Percentiles rank a stretch among this genome's conserved stretches.
phyloP scores from a whole-genome alignment of 169 alveolate species.

The Cryptosporidium muris region DNA sequence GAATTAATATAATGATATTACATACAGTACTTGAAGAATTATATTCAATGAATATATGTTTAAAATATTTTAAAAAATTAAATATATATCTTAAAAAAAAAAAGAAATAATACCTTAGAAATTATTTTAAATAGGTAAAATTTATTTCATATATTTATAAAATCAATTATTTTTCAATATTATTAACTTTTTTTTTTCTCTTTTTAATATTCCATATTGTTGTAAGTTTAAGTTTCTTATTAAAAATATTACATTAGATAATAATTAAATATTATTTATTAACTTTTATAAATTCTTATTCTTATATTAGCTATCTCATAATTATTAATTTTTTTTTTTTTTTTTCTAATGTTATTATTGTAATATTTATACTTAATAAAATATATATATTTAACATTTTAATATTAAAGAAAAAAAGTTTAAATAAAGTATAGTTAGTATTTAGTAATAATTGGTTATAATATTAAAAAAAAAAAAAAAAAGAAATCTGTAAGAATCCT shows the following conservation, averaged over 20 bases:
- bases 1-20: conserved; percentile 18
- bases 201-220: background rate
- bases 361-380: no score
- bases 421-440: no score
- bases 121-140: background rate
- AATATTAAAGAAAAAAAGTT: no score
- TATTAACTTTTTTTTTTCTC: background rate
- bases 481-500: no score
- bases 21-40: conserved; percentile 28
- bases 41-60: conserved; percentile 19
- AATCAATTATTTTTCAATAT: background rate
- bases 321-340: no score
- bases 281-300: no score
- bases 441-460: no score
- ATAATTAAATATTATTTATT: no score
- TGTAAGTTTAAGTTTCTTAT: background rate
- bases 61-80: conserved; percentile 1
- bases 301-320: no score
- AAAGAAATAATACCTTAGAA: background rate
- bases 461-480: no score
- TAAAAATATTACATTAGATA: background rate
- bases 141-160: background rate
- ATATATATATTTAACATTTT: no score
- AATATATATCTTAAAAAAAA: background rate
- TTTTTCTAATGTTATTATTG: no score